Conservation (phyloP, 768 basidiomycete genomes). For the Gloeostereum incarnatum region DNA sequence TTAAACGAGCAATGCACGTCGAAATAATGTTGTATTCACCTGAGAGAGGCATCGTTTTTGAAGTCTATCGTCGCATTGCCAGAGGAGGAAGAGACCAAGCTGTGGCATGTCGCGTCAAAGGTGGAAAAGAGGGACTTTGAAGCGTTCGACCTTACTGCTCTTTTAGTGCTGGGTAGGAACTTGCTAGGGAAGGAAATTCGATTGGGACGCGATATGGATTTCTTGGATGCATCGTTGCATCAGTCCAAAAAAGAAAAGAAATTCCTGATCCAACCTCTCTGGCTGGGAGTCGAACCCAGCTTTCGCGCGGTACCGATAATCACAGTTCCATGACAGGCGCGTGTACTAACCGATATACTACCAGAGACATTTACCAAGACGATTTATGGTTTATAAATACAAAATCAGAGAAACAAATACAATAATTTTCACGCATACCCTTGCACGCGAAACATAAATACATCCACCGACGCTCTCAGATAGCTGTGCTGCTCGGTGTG, state of each 20-base stretch:
- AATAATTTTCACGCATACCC: too few species aligned
- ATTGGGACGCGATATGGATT: slow-evolving; percentile 29
- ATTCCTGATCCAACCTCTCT: too few species aligned
- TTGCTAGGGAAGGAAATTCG: slow-evolving; percentile 54
- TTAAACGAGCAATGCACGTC: not conserved
- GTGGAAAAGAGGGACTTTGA: not conserved
- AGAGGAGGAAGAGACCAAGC: slow-evolving; percentile 14
- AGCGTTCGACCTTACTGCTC: slow-evolving; percentile 31
- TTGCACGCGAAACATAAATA: too few species aligned
- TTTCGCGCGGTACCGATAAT: too few species aligned
- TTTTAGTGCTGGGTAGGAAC: slow-evolving; percentile 44
- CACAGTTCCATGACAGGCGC: too few species aligned
- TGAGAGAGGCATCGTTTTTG: slow-evolving; percentile 57
- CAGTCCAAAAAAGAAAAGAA: not conserved
- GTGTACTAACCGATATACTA: too few species aligned
- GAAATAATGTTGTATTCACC: slow-evolving; percentile 37
- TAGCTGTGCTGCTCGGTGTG: too few species aligned
- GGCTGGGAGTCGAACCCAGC: too few species aligned
- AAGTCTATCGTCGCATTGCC: slow-evolving; percentile 58
- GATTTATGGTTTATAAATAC: too few species aligned
- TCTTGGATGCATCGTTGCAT: slow-evolving; percentile 26
- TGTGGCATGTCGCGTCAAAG: slow-evolving; percentile 6
- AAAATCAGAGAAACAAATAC: too few species aligned
- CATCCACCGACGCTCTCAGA: too few species aligned
- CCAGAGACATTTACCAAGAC: too few species aligned